Percentiles rank a stretch among this genome's conserved stretches.
Evolutionary conservation across 441 rosid species (phyloP).

Genomic region (Erysimum pusillum): DNA sequence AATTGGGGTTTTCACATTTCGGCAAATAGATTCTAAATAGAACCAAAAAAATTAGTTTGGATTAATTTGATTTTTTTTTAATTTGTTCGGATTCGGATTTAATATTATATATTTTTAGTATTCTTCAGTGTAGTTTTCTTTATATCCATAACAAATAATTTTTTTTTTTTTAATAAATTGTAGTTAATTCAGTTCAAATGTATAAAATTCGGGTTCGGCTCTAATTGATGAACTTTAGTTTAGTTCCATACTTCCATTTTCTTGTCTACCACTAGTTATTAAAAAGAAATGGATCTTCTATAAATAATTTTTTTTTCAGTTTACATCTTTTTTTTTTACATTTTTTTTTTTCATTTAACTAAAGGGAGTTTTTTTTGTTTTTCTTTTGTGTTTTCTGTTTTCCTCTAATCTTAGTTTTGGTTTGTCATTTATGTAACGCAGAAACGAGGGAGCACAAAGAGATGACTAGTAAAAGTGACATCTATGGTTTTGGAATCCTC

Average conservation of each 20-base stretch:
- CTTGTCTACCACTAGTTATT: neutral
- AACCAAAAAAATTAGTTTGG: too few relatives aligned
- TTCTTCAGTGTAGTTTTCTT: too few relatives aligned
- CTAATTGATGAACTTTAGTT: neutral
- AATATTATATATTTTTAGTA: neutral
- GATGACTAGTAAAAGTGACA: constrained; percentile 66
- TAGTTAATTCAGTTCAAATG: neutral
- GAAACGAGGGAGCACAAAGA: constrained; percentile 67
- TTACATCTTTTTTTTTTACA: neutral
- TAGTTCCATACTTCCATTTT: neutral
- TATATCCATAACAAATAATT: neutral
- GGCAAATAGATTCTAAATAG: too few relatives aligned
- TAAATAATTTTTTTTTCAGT: neutral
- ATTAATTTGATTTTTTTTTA: too few relatives aligned
- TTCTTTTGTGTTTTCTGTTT: neutral
- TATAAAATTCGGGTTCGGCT: too few relatives aligned
- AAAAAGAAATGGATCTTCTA: neutral
- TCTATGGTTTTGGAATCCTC: constrained; percentile 71
- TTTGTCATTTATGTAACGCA: constrained; percentile 42
- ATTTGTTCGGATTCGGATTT: too few relatives aligned
- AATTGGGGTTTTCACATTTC: too few relatives aligned
- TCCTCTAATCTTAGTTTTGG: neutral
- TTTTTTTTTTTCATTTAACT: neutral
- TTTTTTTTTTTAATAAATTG: too few relatives aligned
- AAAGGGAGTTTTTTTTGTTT: too few relatives aligned